Evolutionary conservation across 495 filamentous ascomycete genomes (phyloP).

Genomic region (Aspergillus bridgeri): DNA sequence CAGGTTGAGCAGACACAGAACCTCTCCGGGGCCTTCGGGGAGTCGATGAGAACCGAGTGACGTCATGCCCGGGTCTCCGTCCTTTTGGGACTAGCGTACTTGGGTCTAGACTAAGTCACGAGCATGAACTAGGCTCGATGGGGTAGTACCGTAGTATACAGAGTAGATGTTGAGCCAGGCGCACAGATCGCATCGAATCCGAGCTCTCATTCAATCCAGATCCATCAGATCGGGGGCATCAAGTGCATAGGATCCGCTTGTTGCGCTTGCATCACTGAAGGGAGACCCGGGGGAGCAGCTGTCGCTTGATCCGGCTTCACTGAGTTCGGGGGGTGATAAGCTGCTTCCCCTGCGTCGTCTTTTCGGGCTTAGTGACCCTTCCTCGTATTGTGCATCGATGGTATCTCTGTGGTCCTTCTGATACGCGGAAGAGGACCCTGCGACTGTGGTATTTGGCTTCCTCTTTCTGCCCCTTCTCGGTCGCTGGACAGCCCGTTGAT

Average conservation of each 20-base stretch:
- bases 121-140: neutral
- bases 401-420: neutral
- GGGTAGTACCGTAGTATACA: too few relatives aligned
- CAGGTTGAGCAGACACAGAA: neutral
- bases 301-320: conserved; percentile 17
- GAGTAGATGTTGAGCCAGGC: neutral
- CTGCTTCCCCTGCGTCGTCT: conserved; percentile 25
- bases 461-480: conserved; percentile 37
- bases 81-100: neutral
- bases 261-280: conserved; percentile 10
- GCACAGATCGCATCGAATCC: neutral
- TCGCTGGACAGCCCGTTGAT: neutral
- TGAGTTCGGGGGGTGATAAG: conserved; percentile 9
- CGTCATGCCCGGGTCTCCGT: conserved; percentile 14
- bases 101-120: neutral
- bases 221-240: conserved; percentile 28
- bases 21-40: neutral
- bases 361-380: conserved; percentile 22
- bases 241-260: conserved; percentile 11
- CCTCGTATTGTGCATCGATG: conserved; percentile 11
- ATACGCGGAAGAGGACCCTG: neutral
- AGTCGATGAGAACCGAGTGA: conserved; percentile 22
- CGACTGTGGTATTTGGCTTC: conserved; percentile 22
- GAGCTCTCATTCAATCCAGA: conserved; percentile 21
- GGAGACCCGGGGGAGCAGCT: conserved; percentile 12